phyloP scores from a whole-genome alignment of 164 flowering plant genomes.

The Aristolochia fimbriata region DNA sequence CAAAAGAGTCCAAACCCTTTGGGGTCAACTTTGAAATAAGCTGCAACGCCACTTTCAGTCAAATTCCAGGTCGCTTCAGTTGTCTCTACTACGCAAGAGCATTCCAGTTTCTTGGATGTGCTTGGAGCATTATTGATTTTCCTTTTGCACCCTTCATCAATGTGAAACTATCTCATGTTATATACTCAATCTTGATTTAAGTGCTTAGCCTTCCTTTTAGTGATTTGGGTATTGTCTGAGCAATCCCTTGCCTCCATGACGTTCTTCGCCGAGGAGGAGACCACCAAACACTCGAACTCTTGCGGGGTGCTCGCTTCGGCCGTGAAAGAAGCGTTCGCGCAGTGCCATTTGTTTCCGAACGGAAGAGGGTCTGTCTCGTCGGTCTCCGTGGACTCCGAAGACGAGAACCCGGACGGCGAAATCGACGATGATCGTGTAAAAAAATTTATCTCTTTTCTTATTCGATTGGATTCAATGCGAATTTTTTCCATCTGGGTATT shows the following conservation, averaged over 20 bases:
- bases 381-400: constrained; percentile 10
- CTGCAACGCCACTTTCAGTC: constrained; percentile 38
- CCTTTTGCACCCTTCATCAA: too few species aligned
- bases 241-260: too few species aligned
- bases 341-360: constrained; percentile 22
- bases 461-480: neutral
- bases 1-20: constrained; percentile 29
- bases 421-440: constrained; percentile 38
- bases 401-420: constrained; percentile 26
- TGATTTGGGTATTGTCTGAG: too few species aligned
- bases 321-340: constrained; percentile 37
- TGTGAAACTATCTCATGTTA: too few species aligned
- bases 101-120: too few species aligned
- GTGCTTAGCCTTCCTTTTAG: too few species aligned
- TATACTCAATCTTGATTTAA: too few species aligned
- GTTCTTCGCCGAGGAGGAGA: neutral
- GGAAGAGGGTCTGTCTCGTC: constrained; percentile 16
- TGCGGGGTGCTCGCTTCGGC: constrained; percentile 27
- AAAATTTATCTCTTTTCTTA: neutral
- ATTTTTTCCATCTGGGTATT: too few species aligned
- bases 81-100: neutral
- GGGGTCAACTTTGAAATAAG: constrained; percentile 15
- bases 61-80: constrained; percentile 4
- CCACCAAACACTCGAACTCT: neutral
- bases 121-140: neutral